A percentile compares a stretch with the other conserved stretches of the same genome.
Evolutionary conservation across 129 eudicot genomes (phyloP).

Genomic region (Heracleum sosnowskyi): DNA sequence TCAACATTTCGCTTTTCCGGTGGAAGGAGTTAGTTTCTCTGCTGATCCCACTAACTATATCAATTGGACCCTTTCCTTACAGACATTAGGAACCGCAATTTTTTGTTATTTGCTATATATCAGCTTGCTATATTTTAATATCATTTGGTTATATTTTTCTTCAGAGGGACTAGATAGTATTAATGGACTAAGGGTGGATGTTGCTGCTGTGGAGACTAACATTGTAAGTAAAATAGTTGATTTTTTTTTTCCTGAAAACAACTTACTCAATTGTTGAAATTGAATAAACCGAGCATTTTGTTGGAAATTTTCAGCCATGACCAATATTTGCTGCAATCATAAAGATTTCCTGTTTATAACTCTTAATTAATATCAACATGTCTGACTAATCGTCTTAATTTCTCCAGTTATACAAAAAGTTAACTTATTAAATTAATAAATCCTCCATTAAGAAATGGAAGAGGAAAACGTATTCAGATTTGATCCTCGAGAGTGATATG

Average conservation of each 20-base stretch:
- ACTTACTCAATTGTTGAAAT: background rate
- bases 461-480: background rate
- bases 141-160: background rate
- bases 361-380: background rate
- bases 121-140: background rate
- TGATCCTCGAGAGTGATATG: background rate
- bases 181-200: constrained; percentile 61
- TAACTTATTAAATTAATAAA: background rate
- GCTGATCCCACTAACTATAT: background rate
- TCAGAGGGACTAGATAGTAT: constrained; percentile 69
- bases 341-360: background rate
- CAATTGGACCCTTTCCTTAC: background rate
- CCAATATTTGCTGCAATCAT: background rate
- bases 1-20: background rate
- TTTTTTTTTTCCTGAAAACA: background rate
- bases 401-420: background rate
- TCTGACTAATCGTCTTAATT: background rate
- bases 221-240: constrained; percentile 47
- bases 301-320: background rate
- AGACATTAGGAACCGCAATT: background rate
- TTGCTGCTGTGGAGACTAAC: constrained; percentile 70
- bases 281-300: background rate
- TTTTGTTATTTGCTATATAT: background rate
- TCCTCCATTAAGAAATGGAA: background rate
- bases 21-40: background rate